phyloP scores from a whole-genome alignment of 495 filamentous ascomycete genomes.

The Podospora bellae-mahoneyi region DNA sequence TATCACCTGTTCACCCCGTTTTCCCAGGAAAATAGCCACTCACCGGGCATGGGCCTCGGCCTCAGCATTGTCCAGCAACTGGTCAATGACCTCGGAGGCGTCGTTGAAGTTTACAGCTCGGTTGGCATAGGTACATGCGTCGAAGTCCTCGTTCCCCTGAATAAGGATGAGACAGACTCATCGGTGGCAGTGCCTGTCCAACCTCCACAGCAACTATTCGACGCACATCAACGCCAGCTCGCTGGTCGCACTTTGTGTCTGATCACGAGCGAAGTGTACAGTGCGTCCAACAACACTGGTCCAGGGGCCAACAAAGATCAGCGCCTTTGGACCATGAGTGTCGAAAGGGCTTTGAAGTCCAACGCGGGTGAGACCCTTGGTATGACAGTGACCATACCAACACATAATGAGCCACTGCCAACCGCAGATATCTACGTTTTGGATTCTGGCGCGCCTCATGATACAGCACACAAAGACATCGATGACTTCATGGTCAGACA shows the following conservation, averaged over 20 bases:
- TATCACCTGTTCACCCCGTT: conserved; percentile 67
- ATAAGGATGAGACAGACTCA: conserved; percentile 31
- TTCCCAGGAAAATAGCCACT: conserved; percentile 63
- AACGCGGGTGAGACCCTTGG: conserved; percentile 22
- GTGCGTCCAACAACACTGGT: neutral
- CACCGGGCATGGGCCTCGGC: conserved; percentile 66
- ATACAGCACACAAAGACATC: neutral
- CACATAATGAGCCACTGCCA: conserved; percentile 11
- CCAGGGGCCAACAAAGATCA: conserved; percentile 9
- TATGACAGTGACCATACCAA: conserved; percentile 18
- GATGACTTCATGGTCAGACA: neutral
- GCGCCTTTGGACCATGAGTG: conserved; percentile 9
- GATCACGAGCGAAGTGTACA: conserved; percentile 28
- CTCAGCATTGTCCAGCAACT: conserved; percentile 68
- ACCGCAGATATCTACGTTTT: conserved; percentile 27
- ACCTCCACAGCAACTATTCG: neutral
- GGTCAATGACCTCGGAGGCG: conserved; percentile 55
- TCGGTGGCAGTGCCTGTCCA: conserved; percentile 14
- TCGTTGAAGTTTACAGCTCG: conserved; percentile 49
- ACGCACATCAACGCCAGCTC: conserved; percentile 4
- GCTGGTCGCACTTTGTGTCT: conserved; percentile 28
- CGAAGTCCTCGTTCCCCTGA: conserved; percentile 48
- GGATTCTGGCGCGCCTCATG: conserved; percentile 13
- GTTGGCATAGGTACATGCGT: conserved; percentile 34
- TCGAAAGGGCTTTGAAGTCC: conserved; percentile 18